phyloP scores from a whole-genome alignment of 805 yeast genomes.

The Wickerhamomyces strasburgensis region DNA sequence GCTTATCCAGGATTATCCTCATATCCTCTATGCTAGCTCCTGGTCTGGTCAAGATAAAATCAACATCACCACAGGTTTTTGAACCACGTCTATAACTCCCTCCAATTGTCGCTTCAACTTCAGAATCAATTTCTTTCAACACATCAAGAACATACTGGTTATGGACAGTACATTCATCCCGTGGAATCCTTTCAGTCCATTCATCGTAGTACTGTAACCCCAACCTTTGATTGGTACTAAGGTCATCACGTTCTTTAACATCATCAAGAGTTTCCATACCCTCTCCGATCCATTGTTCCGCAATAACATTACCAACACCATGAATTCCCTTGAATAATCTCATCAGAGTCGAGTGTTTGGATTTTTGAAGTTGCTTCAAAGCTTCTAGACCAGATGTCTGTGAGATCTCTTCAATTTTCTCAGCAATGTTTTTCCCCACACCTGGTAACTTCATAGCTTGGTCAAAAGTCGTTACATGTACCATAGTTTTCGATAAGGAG shows the following conservation, averaged over 20 bases:
- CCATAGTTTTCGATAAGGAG: slow-evolving; percentile 27
- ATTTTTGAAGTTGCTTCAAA: slow-evolving; percentile 20
- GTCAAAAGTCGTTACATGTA: slow-evolving; percentile 28
- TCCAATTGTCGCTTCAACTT: slow-evolving; percentile 34
- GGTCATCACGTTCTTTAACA: slow-evolving; percentile 25
- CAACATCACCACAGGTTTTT: slow-evolving; percentile 47
- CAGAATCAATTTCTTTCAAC: slow-evolving; percentile 29
- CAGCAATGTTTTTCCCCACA: slow-evolving; percentile 36
- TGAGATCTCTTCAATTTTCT: slow-evolving; percentile 42
- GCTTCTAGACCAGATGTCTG: slow-evolving; percentile 29
- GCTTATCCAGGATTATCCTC: slow-evolving; percentile 15
- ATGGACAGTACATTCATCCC: slow-evolving; percentile 41
- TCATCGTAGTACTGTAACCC: slow-evolving; percentile 46
- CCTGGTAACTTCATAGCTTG: slow-evolving; percentile 38
- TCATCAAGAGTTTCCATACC: slow-evolving; percentile 38
- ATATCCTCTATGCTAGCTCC: slow-evolving; percentile 25
- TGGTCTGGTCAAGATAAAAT: slow-evolving; percentile 39
- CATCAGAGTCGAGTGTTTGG: slow-evolving; percentile 25
- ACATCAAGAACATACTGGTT: slow-evolving; percentile 27
- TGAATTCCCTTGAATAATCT: slow-evolving; percentile 35
- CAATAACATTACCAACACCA: slow-evolving; percentile 44
- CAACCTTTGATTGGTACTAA: slow-evolving; percentile 27
- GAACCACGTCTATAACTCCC: slow-evolving; percentile 51
- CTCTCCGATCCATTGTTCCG: slow-evolving; percentile 35
- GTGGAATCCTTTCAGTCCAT: slow-evolving; percentile 39